phyloP scores from a whole-genome alignment of 2,329 filamentous ascomycete species.

The Alternaria arborescens region DNA sequence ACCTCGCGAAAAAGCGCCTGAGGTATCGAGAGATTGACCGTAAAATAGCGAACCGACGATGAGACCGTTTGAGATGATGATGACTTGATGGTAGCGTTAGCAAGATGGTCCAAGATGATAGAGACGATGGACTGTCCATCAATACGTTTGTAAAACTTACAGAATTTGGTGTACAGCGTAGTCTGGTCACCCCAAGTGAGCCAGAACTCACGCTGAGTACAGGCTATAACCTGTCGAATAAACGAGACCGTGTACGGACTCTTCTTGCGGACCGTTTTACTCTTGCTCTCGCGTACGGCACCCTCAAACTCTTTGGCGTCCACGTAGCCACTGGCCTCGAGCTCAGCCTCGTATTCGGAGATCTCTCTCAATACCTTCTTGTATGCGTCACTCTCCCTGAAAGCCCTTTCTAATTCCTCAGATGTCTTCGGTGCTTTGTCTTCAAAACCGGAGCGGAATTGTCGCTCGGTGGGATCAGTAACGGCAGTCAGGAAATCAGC shows the following conservation, averaged over 20 bases:
- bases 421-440: constrained; percentile 73
- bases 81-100: constrained; percentile 54
- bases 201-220: constrained; percentile 78
- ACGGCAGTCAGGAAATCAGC: constrained; percentile 80
- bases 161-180: constrained; percentile 76
- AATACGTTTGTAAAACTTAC: not conserved
- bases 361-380: constrained; percentile 69
- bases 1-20: constrained; percentile 69
- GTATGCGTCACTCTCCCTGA: constrained; percentile 69
- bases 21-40: constrained; percentile 66
- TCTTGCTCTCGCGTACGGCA: constrained; percentile 72
- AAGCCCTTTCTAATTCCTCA: constrained; percentile 73
- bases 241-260: constrained; percentile 82
- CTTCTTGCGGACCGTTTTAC: constrained; percentile 69
- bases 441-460: constrained; percentile 67
- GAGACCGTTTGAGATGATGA: constrained; percentile 76
- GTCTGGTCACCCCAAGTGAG: constrained; percentile 78
- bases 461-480: constrained; percentile 75
- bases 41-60: constrained; percentile 85
- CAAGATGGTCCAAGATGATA: not conserved
- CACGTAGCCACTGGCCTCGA: constrained; percentile 65
- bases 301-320: constrained; percentile 72
- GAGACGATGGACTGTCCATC: not conserved
- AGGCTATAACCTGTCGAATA: constrained; percentile 73
- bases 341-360: constrained; percentile 65